These are phyloP conservation scores for Asterionellopsis glacialis DNA, from an alignment of 108 stramenopile genomes.

Conservation along the genomic window DNA sequence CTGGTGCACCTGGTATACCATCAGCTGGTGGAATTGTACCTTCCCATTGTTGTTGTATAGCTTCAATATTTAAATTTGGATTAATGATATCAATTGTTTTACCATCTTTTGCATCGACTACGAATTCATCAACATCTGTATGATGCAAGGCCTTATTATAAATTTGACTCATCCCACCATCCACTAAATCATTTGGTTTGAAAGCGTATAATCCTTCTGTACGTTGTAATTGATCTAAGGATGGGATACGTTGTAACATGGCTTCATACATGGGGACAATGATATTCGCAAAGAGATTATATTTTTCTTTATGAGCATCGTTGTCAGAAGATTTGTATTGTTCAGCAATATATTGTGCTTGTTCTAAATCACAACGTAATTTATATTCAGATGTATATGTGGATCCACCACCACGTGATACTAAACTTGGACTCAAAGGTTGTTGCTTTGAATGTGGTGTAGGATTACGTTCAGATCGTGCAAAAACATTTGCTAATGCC, in stretches of 20 bases:
- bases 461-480: slow-evolving; percentile 33
- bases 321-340: slow-evolving; percentile 2
- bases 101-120: background rate
- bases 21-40: slow-evolving; percentile 7
- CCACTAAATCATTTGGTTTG: slow-evolving; percentile 30
- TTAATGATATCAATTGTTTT: slow-evolving; percentile 15
- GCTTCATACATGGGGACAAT: slow-evolving; percentile 42
- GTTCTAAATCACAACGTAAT: slow-evolving; percentile 44
- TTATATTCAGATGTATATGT: slow-evolving; percentile 63
- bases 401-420: slow-evolving; percentile 49
- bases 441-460: slow-evolving; percentile 8
- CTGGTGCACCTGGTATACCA: slow-evolving; percentile 3
- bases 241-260: slow-evolving; percentile 40
- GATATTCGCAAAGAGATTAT: slow-evolving; percentile 21
- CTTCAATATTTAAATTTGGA: background rate
- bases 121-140: slow-evolving; percentile 27
- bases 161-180: slow-evolving; percentile 28
- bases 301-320: slow-evolving; percentile 15
- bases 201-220: slow-evolving; percentile 60
- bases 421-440: slow-evolving; percentile 23
- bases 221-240: slow-evolving; percentile 28
- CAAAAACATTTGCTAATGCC: slow-evolving; percentile 43
- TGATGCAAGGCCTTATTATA: slow-evolving; percentile 55
- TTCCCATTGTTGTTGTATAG: slow-evolving; percentile 25
- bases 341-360: slow-evolving; percentile 43